Evolutionary conservation across 2,329 filamentous ascomycete species (phyloP).

Genomic region (Penicillium frequentans): DNA sequence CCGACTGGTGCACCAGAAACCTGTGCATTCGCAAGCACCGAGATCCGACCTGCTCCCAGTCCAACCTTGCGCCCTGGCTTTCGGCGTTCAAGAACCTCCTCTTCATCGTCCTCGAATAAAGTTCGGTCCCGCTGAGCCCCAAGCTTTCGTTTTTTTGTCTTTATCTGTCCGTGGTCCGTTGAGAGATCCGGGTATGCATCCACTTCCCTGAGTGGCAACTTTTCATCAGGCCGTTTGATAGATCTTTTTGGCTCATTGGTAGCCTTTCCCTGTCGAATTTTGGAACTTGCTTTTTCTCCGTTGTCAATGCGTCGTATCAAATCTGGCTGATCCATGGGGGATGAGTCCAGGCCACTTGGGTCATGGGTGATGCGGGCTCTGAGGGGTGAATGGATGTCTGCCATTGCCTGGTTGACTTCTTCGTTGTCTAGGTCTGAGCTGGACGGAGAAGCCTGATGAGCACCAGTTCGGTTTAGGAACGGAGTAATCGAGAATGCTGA

Average conservation of each 20-base stretch:
- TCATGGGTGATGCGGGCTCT: constrained; percentile 2
- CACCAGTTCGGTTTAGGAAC: constrained; percentile 76
- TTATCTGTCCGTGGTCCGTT: constrained; percentile 34
- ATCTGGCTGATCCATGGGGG: constrained; percentile 1
- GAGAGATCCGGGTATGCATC: constrained; percentile 20
- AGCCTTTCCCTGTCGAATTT: neutral
- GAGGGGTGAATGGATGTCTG: constrained; percentile 5
- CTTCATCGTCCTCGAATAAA: constrained; percentile 69
- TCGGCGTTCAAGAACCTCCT: constrained; percentile 30
- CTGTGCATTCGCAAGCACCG: constrained; percentile 16
- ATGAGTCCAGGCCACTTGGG: neutral
- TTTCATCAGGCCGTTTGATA: constrained; percentile 1
- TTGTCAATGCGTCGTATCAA: constrained; percentile 5
- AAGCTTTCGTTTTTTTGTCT: constrained; percentile 72
- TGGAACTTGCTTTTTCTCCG: constrained; percentile 3
- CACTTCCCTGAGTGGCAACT: constrained; percentile 15
- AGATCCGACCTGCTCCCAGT: constrained; percentile 21
- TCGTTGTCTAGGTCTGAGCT: constrained; percentile 30
- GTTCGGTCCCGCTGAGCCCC: constrained; percentile 62
- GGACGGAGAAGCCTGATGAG: constrained; percentile 43
- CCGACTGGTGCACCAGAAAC: constrained; percentile 9
- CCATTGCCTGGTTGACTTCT: constrained; percentile 18
- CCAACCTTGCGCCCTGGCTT: constrained; percentile 29
- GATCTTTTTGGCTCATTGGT: constrained; percentile 6
- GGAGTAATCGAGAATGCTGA: constrained; percentile 93